Evolutionary conservation across 2,329 filamentous ascomycete genomes (phyloP).

Genomic region (Beauveria sp.): DNA sequence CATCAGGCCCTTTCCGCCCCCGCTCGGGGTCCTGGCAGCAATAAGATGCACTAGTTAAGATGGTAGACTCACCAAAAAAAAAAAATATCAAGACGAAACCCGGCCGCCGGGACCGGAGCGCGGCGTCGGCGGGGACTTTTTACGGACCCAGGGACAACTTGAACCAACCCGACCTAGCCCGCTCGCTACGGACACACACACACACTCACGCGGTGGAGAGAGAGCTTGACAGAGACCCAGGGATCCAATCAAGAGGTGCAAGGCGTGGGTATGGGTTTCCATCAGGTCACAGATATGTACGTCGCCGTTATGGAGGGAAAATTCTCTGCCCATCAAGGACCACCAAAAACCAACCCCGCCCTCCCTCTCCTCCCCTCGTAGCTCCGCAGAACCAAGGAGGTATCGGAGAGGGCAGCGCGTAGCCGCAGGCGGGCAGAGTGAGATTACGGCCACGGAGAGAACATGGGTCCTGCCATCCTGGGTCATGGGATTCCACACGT

Average conservation of each 20-base stretch:
- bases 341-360: background rate
- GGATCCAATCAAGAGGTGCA: background rate
- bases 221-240: background rate
- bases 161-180: background rate
- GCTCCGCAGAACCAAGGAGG: background rate
- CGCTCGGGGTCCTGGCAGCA: background rate
- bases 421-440: background rate
- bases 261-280: constrained; percentile 2
- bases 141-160: background rate
- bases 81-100: background rate
- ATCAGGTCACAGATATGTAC: constrained; percentile 4
- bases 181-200: background rate
- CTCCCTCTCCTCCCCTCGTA: background rate
- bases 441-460: background rate
- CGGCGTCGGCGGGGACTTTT: background rate
- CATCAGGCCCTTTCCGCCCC: too few species aligned
- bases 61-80: background rate
- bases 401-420: background rate
- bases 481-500: constrained; percentile 6
- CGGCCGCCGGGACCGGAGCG: constrained; percentile 7
- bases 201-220: background rate
- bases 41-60: background rate
- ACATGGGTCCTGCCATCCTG: constrained; percentile 5
- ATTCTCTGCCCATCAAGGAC: constrained; percentile 6
- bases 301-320: background rate